These are phyloP conservation scores for Globisporangium sylvaticum DNA, from an alignment of 352 stramenopile species.

Conservation along the genomic window DNA sequence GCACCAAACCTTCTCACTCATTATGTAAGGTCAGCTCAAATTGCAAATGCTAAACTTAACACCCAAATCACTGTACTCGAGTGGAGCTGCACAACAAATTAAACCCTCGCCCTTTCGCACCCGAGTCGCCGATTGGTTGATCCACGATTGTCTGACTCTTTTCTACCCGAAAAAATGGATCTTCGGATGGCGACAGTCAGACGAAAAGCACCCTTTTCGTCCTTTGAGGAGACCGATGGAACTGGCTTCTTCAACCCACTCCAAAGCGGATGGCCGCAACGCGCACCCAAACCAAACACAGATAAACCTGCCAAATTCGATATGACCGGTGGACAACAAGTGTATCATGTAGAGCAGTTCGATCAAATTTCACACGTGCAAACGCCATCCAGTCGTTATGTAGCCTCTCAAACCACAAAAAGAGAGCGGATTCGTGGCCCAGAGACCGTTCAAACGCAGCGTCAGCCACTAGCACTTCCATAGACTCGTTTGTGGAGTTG, in stretches of 20 bases:
- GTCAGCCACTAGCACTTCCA: background rate
- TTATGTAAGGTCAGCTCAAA: too few relatives aligned
- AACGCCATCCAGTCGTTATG: background rate
- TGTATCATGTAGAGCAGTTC: background rate
- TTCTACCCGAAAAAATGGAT: background rate
- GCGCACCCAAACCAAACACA: background rate
- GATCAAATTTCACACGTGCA: background rate
- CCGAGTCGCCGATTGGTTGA: background rate
- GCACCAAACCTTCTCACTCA: too few relatives aligned
- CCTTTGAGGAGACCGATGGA: background rate
- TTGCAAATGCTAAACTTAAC: background rate
- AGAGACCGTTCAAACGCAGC: background rate
- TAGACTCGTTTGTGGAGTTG: too few relatives aligned
- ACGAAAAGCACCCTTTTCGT: background rate
- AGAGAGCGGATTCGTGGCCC: background rate
- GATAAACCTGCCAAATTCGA: background rate
- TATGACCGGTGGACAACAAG: background rate
- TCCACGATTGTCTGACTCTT: background rate
- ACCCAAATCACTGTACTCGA: background rate
- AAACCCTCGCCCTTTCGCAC: background rate
- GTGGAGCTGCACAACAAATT: background rate
- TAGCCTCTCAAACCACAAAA: background rate
- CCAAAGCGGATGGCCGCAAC: too few relatives aligned
- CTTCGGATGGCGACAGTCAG: background rate
- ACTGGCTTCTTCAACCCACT: background rate